Evolutionary conservation across 805 yeast genomes (phyloP), one percentile per base, ranked within the genome.

Genomic region (Naumovozyma castellii): DNA sequence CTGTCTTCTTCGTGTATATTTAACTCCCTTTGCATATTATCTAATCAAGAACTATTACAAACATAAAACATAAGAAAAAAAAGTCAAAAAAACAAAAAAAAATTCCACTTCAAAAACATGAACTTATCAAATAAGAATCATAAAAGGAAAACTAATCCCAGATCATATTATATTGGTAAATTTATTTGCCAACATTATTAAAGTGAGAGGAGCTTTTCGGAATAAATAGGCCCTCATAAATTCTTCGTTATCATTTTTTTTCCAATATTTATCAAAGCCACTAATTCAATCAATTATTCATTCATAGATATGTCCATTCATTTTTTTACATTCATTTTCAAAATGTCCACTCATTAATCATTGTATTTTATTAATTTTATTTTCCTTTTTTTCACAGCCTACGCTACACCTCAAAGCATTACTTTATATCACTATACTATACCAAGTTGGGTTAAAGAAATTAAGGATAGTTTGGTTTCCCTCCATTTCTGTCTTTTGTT

Each of bases 281-380:
- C 27, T 22, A 22, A 22, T 6, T 22, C 10, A 6, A 22, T 22
- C 27, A 22, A 22, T 10, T 39, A 20, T 33, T 35, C 37, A n/a
- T 32, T 35, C 29, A 35, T 36, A 35, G 29, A 31, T 20, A 34
- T 33, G 30, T 34, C 37, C 41, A 35, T 31, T 37, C 41, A 25
- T 18, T 27, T 22, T 16, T 27, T 34, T 13, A 6, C 32, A 39
- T 29, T 39, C 35, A 39, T 16, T 28, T 18, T n/a, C 12, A 9
- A 22, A 15, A 31, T 32, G 27, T 37, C 18, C 39, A 33, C 25
- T 32, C 29, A 40, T 35, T 18, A 14, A 29, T 5, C 18, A 27
- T 15, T 18, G 18, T 29, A 32, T 15, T 18, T 22, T 32, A 22
- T 28, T 14, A 20, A 18, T 32, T 18, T 16, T 17, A n/a, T 32